Conservation (phyloP, 352 stramenopile species). For the Lagenidium giganteum region DNA sequence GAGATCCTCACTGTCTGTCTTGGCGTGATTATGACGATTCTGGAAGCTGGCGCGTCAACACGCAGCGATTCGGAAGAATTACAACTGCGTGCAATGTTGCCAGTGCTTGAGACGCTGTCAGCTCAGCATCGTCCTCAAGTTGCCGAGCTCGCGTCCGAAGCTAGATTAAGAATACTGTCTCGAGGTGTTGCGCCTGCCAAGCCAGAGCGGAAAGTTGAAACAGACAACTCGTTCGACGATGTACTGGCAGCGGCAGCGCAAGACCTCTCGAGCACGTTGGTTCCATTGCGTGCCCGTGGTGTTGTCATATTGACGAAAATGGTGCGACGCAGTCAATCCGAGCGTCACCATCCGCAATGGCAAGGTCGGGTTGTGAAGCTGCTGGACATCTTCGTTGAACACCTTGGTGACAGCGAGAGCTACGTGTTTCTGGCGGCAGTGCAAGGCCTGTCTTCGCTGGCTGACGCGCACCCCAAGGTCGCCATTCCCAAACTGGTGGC, state of each 20-base stretch:
- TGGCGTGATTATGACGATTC: conserved; percentile 70
- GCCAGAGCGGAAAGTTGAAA: background rate
- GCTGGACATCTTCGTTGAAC: conserved; percentile 47
- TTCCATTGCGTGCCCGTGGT: conserved; percentile 68
- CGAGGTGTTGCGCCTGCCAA: conserved; percentile 22
- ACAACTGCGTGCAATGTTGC: conserved; percentile 53
- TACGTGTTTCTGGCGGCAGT: conserved; percentile 84
- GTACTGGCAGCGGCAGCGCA: conserved; percentile 41
- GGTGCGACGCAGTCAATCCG: conserved; percentile 45
- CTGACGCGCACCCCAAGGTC: conserved; percentile 52
- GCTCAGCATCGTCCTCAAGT: conserved; percentile 46
- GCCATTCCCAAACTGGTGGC: conserved; percentile 65
- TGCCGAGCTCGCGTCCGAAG: conserved; percentile 63
- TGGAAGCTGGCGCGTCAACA: conserved; percentile 50
- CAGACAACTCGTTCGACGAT: conserved; percentile 47
- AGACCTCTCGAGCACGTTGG: conserved; percentile 56
- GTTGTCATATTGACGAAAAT: conserved; percentile 74
- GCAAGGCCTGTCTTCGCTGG: conserved; percentile 57
- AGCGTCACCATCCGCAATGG: conserved; percentile 39
- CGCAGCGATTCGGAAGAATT: conserved; percentile 50
- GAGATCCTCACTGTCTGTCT: conserved; percentile 80
- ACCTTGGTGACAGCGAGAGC: conserved; percentile 69
- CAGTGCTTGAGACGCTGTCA: conserved; percentile 57
- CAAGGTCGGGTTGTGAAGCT: conserved; percentile 42
- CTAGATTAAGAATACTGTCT: conserved; percentile 59